phyloP scores from a whole-genome alignment of 441 rosid species.

The Hypseocharis bilobata region DNA sequence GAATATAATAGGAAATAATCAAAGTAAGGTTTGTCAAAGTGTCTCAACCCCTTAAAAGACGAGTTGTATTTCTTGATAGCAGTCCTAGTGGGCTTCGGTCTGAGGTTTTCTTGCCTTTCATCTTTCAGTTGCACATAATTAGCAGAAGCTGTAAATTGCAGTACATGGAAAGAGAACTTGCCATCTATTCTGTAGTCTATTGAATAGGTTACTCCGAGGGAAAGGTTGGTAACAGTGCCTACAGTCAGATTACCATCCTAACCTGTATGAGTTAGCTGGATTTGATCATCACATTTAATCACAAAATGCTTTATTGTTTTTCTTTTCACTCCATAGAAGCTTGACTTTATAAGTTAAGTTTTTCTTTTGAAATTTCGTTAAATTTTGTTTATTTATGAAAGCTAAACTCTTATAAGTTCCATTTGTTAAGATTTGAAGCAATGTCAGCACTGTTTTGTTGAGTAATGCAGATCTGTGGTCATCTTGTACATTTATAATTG shows the following conservation, averaged over 20 bases:
- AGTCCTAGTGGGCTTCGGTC: not conserved
- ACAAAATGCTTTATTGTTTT: not conserved
- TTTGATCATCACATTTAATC: not conserved
- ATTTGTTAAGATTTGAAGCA: not conserved
- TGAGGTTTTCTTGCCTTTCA: not conserved
- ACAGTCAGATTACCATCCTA: not conserved
- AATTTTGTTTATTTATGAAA: not conserved
- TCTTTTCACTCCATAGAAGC: not conserved
- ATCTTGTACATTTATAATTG: not conserved
- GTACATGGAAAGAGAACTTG: not conserved
- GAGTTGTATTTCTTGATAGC: conserved; percentile 1
- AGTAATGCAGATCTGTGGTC: not conserved
- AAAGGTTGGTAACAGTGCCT: not conserved
- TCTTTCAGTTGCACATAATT: not conserved
- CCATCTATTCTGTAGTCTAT: not conserved
- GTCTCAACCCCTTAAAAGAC: not conserved
- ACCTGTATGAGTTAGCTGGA: not conserved
- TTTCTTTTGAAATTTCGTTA: not conserved
- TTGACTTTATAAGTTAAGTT: not conserved
- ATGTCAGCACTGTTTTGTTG: not conserved
- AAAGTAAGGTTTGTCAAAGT: not conserved
- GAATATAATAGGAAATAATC: not conserved
- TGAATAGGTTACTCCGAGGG: not conserved
- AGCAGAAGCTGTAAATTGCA: not conserved
- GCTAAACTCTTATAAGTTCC: not conserved